A percentile compares a stretch with the other conserved stretches of the same genome.
Conservation (phyloP, 192 early-diverging fungal species). For the Powellomyces hirtus region DNA sequence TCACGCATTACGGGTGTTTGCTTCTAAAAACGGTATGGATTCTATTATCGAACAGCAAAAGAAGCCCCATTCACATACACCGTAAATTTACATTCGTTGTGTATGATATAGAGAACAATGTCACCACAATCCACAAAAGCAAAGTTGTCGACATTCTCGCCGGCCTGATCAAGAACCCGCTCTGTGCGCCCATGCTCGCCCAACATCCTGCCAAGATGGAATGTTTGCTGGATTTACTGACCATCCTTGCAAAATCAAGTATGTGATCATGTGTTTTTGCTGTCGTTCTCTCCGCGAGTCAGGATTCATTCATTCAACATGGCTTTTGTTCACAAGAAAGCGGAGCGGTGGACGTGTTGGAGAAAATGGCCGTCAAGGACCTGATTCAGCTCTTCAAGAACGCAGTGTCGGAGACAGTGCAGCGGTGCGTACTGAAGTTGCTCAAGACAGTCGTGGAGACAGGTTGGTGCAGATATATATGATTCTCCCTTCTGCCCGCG, state of each 20-base stretch:
- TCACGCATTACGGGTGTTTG: conserved; percentile 33
- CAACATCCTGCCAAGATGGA: conserved; percentile 22
- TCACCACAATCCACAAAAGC: conserved; percentile 38
- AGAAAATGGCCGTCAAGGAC: conserved; percentile 16
- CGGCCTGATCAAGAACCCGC: conserved; percentile 15
- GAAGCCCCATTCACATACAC: background rate
- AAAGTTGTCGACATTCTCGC: conserved; percentile 28
- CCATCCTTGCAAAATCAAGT: conserved; percentile 32
- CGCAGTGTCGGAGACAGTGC: conserved; percentile 29
- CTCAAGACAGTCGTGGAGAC: conserved; percentile 42
- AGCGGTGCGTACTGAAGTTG: conserved; percentile 34
- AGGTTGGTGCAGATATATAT: conserved; percentile 1
- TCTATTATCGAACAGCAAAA: conserved; percentile 38
- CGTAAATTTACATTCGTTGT: background rate
- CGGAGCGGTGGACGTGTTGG: conserved; percentile 1
- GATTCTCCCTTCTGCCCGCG: background rate
- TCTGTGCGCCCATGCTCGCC: background rate
- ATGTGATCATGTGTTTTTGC: no score
- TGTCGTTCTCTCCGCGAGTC: no score
- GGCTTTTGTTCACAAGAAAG: conserved; percentile 12
- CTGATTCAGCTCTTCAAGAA: conserved; percentile 30
- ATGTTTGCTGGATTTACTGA: conserved; percentile 30
- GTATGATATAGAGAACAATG: conserved; percentile 33
- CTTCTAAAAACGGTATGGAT: conserved; percentile 42
- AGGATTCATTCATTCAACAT: no score